Conservation (phyloP, 2,329 filamentous ascomycete genomes). For the Aspergillus tamarii region DNA sequence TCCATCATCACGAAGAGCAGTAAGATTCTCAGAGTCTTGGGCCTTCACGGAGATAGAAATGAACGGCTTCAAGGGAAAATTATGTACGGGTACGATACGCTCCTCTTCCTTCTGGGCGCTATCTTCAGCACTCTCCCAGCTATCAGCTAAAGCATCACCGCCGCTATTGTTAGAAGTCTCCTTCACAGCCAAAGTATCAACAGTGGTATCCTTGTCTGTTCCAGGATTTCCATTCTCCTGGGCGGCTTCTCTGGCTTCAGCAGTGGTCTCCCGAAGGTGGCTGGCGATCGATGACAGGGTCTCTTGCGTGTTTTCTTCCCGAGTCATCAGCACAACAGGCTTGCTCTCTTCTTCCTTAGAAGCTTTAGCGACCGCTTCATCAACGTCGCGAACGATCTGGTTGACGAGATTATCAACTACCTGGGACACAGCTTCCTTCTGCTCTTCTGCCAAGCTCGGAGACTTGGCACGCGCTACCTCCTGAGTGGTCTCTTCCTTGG, state of each 20-base stretch:
- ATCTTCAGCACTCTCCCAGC: slow-evolving; percentile 85
- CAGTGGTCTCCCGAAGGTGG: slow-evolving; percentile 44
- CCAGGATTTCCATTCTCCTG: slow-evolving; percentile 57
- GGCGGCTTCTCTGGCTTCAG: slow-evolving; percentile 51
- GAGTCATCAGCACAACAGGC: slow-evolving; percentile 30
- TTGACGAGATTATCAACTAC: slow-evolving; percentile 69
- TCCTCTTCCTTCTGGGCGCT: slow-evolving; percentile 67
- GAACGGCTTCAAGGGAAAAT: slow-evolving; percentile 96
- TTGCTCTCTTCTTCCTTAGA: slow-evolving; percentile 56
- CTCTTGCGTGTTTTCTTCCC: slow-evolving; percentile 41
- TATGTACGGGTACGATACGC: slow-evolving; percentile 77
- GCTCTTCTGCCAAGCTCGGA: slow-evolving; percentile 34
- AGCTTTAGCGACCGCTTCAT: slow-evolving; percentile 65
- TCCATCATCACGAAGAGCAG: slow-evolving; percentile 72
- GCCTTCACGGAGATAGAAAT: slow-evolving; percentile 76
- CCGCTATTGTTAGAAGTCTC: slow-evolving; percentile 58
- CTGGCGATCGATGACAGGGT: slow-evolving; percentile 37
- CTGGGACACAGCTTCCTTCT: slow-evolving; percentile 70
- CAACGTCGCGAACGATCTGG: slow-evolving; percentile 62
- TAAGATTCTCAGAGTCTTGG: slow-evolving; percentile 47
- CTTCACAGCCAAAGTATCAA: slow-evolving; percentile 50
- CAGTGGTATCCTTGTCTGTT: slow-evolving; percentile 56
- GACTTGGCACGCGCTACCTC: slow-evolving; percentile 24
- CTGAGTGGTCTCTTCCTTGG: slow-evolving; percentile 23
- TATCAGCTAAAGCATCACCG: slow-evolving; percentile 69